These are phyloP conservation scores for Artemisia tridentata DNA, from an alignment of 129 eudicot species.

Conservation along the genomic window DNA sequence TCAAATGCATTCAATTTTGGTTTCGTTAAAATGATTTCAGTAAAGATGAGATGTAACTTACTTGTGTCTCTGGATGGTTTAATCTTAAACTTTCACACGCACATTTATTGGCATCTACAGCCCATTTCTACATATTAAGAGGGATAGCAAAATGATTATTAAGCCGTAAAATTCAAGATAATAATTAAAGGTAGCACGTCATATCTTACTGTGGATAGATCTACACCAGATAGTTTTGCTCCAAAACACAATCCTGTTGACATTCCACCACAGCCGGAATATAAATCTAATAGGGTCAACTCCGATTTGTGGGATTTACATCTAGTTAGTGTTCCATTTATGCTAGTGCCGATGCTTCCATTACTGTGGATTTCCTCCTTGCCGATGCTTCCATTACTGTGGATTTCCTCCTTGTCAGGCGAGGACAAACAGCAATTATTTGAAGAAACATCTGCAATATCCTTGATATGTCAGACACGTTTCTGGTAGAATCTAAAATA, in stretches of 20 bases:
- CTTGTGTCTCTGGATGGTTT: constrained; percentile 70
- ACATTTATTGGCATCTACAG: constrained; percentile 52
- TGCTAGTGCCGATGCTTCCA: constrained; percentile 14
- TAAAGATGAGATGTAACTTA: constrained; percentile 31
- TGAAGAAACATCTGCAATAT: constrained; percentile 31
- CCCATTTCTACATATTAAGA: constrained; percentile 59
- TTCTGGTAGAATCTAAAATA: constrained; percentile 6
- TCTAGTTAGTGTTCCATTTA: constrained; percentile 25
- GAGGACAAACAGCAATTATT: constrained; percentile 28
- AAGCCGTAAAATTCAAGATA: background rate
- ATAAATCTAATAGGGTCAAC: constrained; percentile 53
- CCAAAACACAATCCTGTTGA: constrained; percentile 71
- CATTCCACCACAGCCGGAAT: constrained; percentile 85
- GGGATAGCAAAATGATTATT: constrained; percentile 18
- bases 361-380: constrained; percentile 33
- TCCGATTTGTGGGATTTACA: constrained; percentile 28
- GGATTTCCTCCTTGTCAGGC: constrained; percentile 30
- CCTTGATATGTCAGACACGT: constrained; percentile 9
- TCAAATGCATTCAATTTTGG: background rate
- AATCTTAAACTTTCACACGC: constrained; percentile 70
- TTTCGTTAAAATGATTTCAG: background rate
- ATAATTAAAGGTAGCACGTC: background rate
- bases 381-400: constrained; percentile 21
- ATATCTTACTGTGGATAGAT: constrained; percentile 50
- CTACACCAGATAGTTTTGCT: constrained; percentile 45